phyloP scores from a whole-genome alignment of 106 monocot species.

The Vanilla planifolia region DNA sequence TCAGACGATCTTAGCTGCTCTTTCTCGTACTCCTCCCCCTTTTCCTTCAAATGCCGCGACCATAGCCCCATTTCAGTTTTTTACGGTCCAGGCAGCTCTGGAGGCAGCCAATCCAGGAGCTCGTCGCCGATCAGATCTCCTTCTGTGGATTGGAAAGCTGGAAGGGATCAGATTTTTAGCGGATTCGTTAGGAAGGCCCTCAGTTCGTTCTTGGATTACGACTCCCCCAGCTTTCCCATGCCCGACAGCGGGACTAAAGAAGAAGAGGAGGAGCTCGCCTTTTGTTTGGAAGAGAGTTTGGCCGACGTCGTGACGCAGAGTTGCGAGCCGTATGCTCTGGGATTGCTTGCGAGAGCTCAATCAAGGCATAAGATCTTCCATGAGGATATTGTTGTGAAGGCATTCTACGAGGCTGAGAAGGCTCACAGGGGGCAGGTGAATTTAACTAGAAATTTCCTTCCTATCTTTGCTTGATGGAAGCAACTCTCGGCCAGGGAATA shows the following conservation, averaged over 20 bases:
- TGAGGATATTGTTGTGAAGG: slow-evolving; percentile 76
- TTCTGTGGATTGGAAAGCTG: slow-evolving; percentile 26
- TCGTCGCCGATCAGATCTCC: slow-evolving; percentile 26
- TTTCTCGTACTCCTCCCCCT: slow-evolving; percentile 40
- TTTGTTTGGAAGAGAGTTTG: slow-evolving; percentile 33
- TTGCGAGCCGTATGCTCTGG: slow-evolving; percentile 46
- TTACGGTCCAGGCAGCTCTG: slow-evolving; percentile 42
- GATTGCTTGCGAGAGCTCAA: slow-evolving; percentile 59
- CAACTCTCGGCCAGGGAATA: neutral
- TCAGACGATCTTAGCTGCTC: slow-evolving; percentile 54
- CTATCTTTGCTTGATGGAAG: neutral
- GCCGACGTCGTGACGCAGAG: slow-evolving; percentile 3
- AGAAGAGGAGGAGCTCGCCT: slow-evolving; percentile 36
- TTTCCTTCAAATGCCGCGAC: slow-evolving; percentile 62
- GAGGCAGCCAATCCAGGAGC: slow-evolving; percentile 38
- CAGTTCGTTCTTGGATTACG: slow-evolving; percentile 75
- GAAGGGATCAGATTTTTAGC: slow-evolving; percentile 45
- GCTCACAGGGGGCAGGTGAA: slow-evolving; percentile 92
- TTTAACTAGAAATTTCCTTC: neutral
- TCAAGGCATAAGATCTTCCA: slow-evolving; percentile 70
- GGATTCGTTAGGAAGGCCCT: slow-evolving; percentile 73
- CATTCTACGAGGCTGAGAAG: slow-evolving; percentile 82
- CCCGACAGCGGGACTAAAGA: slow-evolving; percentile 10
- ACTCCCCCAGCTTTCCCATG: slow-evolving; percentile 32
- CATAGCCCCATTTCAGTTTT: slow-evolving; percentile 81